Percentiles rank a stretch among this genome's conserved stretches.
phyloP scores from a whole-genome alignment of 2,329 filamentous ascomycete species.

The Hypoxylon sp. region DNA sequence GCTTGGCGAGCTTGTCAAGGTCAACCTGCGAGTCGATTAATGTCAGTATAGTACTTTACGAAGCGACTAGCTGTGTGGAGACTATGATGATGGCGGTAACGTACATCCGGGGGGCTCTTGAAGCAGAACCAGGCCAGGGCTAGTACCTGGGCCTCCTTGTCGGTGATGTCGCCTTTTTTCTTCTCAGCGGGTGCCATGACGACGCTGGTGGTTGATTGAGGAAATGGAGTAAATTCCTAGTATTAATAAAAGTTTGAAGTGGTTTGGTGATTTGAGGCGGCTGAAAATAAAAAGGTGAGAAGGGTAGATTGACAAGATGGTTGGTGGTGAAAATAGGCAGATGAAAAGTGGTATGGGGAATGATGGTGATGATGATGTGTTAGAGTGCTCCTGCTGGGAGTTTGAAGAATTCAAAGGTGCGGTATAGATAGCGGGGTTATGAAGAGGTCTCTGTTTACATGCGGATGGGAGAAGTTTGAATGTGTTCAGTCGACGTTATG shows the following conservation, averaged over 20 bases:
- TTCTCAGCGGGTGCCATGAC: conserved; percentile 34
- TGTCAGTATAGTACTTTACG: conserved; percentile 14
- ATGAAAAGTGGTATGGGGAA: not conserved
- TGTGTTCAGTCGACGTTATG: not conserved
- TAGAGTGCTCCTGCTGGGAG: not conserved
- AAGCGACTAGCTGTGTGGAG: not conserved
- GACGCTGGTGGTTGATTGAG: not conserved
- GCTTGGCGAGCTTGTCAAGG: conserved; percentile 39
- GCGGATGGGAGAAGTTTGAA: not conserved
- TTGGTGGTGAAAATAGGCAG: not conserved
- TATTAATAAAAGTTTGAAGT: not conserved
- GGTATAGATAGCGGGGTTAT: not conserved
- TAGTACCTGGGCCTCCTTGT: conserved; percentile 42
- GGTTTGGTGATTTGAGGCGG: not conserved
- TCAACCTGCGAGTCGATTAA: conserved; percentile 36
- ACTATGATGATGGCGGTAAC: not conserved
- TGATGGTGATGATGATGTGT: not conserved
- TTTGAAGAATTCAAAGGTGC: not conserved
- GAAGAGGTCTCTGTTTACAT: not conserved
- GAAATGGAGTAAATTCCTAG: not conserved
- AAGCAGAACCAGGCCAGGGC: conserved; percentile 44
- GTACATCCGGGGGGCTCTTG: conserved; percentile 39
- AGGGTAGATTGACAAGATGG: not conserved
- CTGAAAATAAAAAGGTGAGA: not conserved
- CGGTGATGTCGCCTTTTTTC: conserved; percentile 32